These are phyloP conservation scores for Hortiboletus rubellus DNA, from an alignment of 1,284 basidiomycete genomes.

Conservation along the genomic window DNA sequence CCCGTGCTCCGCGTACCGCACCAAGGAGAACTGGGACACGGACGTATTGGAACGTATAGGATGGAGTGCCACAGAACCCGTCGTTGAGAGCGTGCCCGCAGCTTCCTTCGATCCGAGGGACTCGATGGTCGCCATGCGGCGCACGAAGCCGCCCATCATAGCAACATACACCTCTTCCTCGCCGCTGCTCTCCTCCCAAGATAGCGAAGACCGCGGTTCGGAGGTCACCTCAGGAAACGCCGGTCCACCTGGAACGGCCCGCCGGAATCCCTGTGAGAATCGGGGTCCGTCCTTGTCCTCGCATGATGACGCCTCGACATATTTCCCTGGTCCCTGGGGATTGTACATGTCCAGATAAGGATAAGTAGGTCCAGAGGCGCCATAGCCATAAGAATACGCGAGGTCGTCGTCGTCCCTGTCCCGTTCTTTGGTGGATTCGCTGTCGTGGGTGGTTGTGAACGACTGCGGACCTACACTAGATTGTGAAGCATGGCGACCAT, in stretches of 20 bases:
- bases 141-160: slow-evolving; percentile 60
- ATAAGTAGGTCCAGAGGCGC: slow-evolving; percentile 26
- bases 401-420: slow-evolving; percentile 4
- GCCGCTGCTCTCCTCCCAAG: slow-evolving; percentile 32
- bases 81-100: slow-evolving; percentile 17
- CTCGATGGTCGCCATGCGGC: slow-evolving; percentile 78
- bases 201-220: slow-evolving; percentile 17
- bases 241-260: slow-evolving; percentile 8
- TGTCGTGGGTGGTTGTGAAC: slow-evolving; percentile 2
- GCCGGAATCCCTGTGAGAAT: slow-evolving; percentile 6
- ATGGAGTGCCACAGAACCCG: slow-evolving; percentile 21
- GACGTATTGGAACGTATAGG: slow-evolving; percentile 21
- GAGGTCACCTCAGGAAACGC: slow-evolving; percentile 13
- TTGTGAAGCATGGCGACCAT: slow-evolving; percentile 10
- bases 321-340: slow-evolving; percentile 10
- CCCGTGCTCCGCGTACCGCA: slow-evolving; percentile 19
- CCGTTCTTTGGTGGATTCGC: slow-evolving; percentile 19
- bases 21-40: slow-evolving; percentile 29
- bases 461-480: slow-evolving; percentile 3
- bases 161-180: slow-evolving; percentile 53
- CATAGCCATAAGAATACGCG: slow-evolving; percentile 31
- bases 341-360: slow-evolving; percentile 37
- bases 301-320: slow-evolving; percentile 1
- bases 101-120: slow-evolving; percentile 62
- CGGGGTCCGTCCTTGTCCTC: slow-evolving; percentile 9